Evolutionary conservation across 148 eudicot genomes (phyloP), one percentile per base, ranked within the genome.

Genomic region (Rhododendron williamsianum): DNA sequence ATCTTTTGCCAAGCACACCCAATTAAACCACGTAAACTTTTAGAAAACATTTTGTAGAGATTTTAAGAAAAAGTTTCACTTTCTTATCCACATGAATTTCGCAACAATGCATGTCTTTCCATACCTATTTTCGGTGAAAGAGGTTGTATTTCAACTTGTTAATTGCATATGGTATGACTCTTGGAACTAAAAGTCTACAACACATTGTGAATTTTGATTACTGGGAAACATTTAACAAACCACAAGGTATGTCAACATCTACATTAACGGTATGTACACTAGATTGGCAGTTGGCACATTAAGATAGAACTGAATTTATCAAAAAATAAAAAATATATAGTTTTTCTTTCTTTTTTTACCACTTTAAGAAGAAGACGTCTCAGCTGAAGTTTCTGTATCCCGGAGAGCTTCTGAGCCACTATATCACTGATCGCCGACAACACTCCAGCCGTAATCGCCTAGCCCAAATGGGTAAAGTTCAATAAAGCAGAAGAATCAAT

Each of bases 341-440:
- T 19, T 58, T 19, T 58, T 58, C 9, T 21, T 56, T 19, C 65
- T 21, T 30, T 77, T 7, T 18, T 74, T 86, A 95, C 98, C 95
- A 97, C 96, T 97, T 97, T 97, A 85, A 97, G 96, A 88, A 95
- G 87, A 92, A 97, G 93, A 80, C 98, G 98, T 27, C 94, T 92
- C 81, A 95, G 91, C 86, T 94, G 98, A 89, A 97, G 89, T 87
- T 93, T 97, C 89, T 92, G 95, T 84, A 97, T 94, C 33, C 99
- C 99, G 81, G 96, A 90, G 83, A 97, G 96, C 92, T 95, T 97
- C 89, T 97, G 99, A 18, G 98, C 89, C 41, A 90, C 94, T 65
- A 94, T 88, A 67, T 97, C 99, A 88, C 99, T 95, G 21, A 95
- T 87, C 45, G 98, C 99, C 45, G 99, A 94, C 82, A 97, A 87